These are phyloP conservation scores for Crataegus laevigata DNA, from an alignment of 306 rosid genomes.

Conservation along the genomic window DNA sequence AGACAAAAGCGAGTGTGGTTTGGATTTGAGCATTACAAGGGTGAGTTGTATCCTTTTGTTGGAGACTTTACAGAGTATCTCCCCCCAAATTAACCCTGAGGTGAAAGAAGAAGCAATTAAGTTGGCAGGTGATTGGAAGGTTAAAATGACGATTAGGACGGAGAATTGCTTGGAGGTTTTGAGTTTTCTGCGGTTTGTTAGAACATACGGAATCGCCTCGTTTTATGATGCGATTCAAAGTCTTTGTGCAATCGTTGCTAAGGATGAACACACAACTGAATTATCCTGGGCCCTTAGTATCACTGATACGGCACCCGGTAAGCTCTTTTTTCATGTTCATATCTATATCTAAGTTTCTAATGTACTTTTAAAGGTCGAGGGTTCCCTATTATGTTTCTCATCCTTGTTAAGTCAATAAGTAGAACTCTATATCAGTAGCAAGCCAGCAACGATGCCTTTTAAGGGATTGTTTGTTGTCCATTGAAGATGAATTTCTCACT, in stretches of 20 bases:
- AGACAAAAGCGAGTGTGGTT: slow-evolving; percentile 1
- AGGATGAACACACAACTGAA: slow-evolving; percentile 20
- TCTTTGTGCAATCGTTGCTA: slow-evolving; percentile 16
- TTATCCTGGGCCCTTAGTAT: slow-evolving; percentile 18
- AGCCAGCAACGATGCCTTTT: background rate
- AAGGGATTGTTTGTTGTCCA: background rate
- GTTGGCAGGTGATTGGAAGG: slow-evolving; percentile 40
- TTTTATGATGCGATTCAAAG: slow-evolving; percentile 13
- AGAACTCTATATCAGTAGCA: background rate
- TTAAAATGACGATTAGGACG: slow-evolving; percentile 5
- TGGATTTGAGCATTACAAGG: slow-evolving; percentile 7
- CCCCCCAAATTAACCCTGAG: slow-evolving; percentile 23
- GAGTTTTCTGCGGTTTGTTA: slow-evolving; percentile 37
- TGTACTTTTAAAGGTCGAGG: background rate
- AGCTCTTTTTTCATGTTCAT: slow-evolving; percentile 5
- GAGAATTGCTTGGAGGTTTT: slow-evolving; percentile 26
- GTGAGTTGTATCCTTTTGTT: slow-evolving; percentile 34
- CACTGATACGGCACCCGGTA: slow-evolving; percentile 22
- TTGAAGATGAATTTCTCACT: background rate
- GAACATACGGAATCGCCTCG: slow-evolving; percentile 25
- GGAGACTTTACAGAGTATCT: slow-evolving; percentile 22
- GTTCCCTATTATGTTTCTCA: background rate
- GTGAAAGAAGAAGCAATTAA: slow-evolving; percentile 33
- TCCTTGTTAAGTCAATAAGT: background rate
- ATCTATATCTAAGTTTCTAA: background rate